phyloP scores from a whole-genome alignment of 2,329 filamentous ascomycete species.

The Botrytis fabae region DNA sequence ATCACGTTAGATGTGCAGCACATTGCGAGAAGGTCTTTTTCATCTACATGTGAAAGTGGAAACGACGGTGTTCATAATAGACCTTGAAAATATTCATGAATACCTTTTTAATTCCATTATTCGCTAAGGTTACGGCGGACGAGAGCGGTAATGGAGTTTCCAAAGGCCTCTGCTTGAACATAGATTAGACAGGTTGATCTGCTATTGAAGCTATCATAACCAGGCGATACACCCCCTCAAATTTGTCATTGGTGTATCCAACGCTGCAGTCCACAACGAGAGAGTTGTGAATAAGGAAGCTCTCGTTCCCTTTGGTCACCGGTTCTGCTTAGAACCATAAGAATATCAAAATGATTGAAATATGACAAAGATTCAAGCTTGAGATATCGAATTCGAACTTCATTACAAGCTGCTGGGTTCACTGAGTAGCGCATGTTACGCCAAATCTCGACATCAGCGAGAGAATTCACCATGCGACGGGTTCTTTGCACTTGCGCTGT shows the following conservation, averaged over 20 bases:
- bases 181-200: neutral
- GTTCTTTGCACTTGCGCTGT: neutral
- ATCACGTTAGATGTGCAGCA: neutral
- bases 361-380: neutral
- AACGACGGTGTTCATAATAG: neutral
- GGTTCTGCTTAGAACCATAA: neutral
- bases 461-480: neutral
- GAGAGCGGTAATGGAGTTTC: neutral
- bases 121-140: neutral
- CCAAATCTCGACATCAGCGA: neutral
- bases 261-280: neutral
- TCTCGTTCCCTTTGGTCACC: no score
- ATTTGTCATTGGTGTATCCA: neutral
- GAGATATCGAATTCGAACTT: no score
- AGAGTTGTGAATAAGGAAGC: neutral
- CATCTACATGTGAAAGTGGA: no score
- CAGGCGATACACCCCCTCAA: neutral
- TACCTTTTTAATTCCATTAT: neutral
- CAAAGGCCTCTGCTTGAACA: neutral
- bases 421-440: neutral
- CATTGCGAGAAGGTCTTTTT: neutral
- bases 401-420: neutral
- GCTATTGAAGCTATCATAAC: no score
- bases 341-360: neutral
- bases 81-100: neutral